Evolutionary conservation across 495 filamentous ascomycete species (phyloP), one percentile per base, ranked within the genome.

Genomic region (Aspergillus ellipticus): DNA sequence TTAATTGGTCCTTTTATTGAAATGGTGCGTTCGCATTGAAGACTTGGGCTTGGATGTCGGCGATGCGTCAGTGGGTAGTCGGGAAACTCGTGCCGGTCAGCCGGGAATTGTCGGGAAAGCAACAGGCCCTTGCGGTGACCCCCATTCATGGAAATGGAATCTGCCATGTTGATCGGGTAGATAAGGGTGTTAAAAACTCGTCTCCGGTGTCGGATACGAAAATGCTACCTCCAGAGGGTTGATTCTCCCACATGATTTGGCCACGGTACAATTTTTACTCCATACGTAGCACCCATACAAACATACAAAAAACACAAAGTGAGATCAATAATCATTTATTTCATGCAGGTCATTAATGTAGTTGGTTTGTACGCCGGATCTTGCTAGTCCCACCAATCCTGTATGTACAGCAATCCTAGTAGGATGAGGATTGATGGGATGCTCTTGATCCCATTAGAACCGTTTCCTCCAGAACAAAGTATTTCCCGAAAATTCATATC

Each of bases 341-440:
- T 61, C 51, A 59, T 59, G 54, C 41, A 57, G 56, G 22, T 63
- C 55, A 63, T 59, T 59, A 59, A 33, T 24, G 49, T 59, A 51
- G 24, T 54, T 33, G 31, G 49, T 51, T 50, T 29, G 42, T 49
- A 24, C 24, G 24, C 39, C 47, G 33, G 29, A 7, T 37, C 45
- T 48, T 22, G 50, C 20, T 28, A 26, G 35, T 46, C 15, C 22
- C 13, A 37, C 53, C 56, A 49, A 56, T 50, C 54, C 62, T 42
- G 53, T 58, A 59, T 62, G 47, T 66, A 66, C 63, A 66, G 53
- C 20, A 17, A 28, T 53, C 45, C 58, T 49, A 35, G 29, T 33
- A 16, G 31, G 54, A 48, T 55, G 29, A 19, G 24, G 41, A 41
- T 50, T 41, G 55, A 55, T 31, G 24, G 39, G 26, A 54, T 22